Evolutionary conservation across 495 filamentous ascomycete species (phyloP), one percentile per base, ranked within the genome.

Genomic region (Penicillium taxi): DNA sequence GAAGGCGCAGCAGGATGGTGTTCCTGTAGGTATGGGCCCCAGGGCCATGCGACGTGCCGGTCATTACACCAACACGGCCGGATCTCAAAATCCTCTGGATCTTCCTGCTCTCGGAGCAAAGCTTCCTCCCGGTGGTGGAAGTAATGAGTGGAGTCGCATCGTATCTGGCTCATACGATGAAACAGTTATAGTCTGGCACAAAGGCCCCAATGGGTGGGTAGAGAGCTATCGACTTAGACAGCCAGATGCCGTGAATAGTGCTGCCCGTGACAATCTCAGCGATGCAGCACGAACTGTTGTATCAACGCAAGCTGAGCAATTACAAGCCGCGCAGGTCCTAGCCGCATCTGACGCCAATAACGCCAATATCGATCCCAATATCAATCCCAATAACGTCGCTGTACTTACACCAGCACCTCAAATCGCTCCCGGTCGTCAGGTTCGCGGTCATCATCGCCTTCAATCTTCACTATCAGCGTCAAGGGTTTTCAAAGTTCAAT

Each of bases 401-500:
- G 7, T 28, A 19, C 12, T 27, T 17, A 27, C 47, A 54, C 9
- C 37, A 48, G 14, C 53, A 58, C 30, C 35, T 42, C 37, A 42
- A 52, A 19, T 13, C 47, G 50, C 16, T 34, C 37, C 27, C 48
- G 28, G 31, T n/a, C n/a, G n/a, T n/a, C n/a, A n/a, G n/a, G n/a
- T n/a, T n/a, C n/a, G n/a, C n/a, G n/a, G n/a, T n/a, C n/a, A n/a
- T n/a, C n/a, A n/a, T n/a, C 41, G 25, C 22, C 23, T 14, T 16
- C 14, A 13, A 16, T 19, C 25, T 8, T 32, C 9, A 9, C 42
- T 47, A 11, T 57, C 53, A 15, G 55, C 77, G 40, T 73, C 78
- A 9, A 63, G 91, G 18, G 85, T 98, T n/a, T 98, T 96, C 66
- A 98, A 98, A 61, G 70, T 96, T 17, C 93, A 98, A 64, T 98